phyloP scores from a whole-genome alignment of 306 rosid species.

The Dicorynia guianensis region DNA sequence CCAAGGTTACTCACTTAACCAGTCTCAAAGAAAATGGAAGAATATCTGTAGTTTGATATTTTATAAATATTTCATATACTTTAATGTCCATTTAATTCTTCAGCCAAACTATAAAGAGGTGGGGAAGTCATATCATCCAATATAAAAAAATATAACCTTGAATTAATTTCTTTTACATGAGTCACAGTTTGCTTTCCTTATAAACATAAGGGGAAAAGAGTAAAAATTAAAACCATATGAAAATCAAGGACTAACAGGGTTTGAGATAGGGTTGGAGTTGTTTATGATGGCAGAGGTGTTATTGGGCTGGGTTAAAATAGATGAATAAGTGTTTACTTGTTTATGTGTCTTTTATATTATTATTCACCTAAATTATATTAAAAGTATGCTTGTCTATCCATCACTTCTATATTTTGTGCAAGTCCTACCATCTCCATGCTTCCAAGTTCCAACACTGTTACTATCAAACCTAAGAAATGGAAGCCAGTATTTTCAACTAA shows the following conservation, averaged over 20 bases:
- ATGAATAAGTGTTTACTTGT: not conserved
- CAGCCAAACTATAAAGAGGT: not conserved
- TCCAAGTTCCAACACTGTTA: no score
- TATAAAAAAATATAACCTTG: not conserved
- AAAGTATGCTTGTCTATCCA: not conserved
- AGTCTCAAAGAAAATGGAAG: no score
- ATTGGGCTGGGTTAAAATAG: not conserved
- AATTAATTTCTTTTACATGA: not conserved
- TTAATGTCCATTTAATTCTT: not conserved
- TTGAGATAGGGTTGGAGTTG: no score
- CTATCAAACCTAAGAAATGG: no score
- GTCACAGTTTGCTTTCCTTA: no score
- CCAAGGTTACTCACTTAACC: not conserved
- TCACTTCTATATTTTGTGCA: no score
- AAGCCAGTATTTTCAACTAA: no score
- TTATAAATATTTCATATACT: not conserved
- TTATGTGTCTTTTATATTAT: not conserved
- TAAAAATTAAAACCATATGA: no score
- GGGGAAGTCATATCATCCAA: not conserved
- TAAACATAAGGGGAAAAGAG: no score
- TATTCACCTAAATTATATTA: slow-evolving; percentile 4
- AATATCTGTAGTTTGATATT: no score
- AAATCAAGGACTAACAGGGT: no score
- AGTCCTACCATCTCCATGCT: not conserved
- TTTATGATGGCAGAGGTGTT: no score